These are phyloP conservation scores for Cladophialophora bantiana DNA, from an alignment of 2,329 filamentous ascomycete genomes.

Conservation along the genomic window DNA sequence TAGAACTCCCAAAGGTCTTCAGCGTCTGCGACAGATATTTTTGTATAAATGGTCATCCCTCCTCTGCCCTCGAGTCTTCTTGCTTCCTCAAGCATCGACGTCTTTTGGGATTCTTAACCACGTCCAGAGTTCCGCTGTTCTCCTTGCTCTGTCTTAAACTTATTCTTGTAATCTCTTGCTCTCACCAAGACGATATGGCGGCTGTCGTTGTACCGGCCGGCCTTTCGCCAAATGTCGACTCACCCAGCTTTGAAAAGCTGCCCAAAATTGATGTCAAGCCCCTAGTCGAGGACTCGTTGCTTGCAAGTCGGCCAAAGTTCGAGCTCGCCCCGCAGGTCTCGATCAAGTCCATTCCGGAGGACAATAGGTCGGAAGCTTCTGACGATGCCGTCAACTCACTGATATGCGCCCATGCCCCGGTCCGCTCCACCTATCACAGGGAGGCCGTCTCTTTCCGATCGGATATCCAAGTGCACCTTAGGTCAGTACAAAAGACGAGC, in stretches of 20 bases:
- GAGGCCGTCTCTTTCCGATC: conserved; percentile 1
- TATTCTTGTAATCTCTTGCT: background rate
- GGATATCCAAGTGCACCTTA: conserved; percentile 1
- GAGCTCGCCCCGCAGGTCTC: background rate
- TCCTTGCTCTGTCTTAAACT: background rate
- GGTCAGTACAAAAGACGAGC: conserved; percentile 3
- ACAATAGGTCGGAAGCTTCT: background rate
- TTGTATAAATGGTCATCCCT: background rate
- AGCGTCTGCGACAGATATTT: background rate
- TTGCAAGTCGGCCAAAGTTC: background rate
- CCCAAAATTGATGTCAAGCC: conserved; percentile 2
- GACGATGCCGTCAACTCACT: background rate
- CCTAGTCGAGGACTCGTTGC: background rate
- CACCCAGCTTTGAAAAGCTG: background rate
- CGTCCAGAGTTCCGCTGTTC: background rate
- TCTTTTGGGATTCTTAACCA: background rate
- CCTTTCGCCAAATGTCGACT: background rate
- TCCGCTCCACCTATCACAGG: conserved; percentile 1
- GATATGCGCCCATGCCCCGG: background rate
- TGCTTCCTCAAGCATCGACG: background rate
- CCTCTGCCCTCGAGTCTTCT: background rate
- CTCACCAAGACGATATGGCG: background rate
- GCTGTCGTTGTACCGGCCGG: background rate
- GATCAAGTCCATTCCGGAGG: background rate
- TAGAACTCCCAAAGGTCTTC: background rate